Percentiles rank a stretch among this genome's conserved stretches.
Evolutionary conservation across 345 rosid species (phyloP).

Genomic region (Punica granatum): DNA sequence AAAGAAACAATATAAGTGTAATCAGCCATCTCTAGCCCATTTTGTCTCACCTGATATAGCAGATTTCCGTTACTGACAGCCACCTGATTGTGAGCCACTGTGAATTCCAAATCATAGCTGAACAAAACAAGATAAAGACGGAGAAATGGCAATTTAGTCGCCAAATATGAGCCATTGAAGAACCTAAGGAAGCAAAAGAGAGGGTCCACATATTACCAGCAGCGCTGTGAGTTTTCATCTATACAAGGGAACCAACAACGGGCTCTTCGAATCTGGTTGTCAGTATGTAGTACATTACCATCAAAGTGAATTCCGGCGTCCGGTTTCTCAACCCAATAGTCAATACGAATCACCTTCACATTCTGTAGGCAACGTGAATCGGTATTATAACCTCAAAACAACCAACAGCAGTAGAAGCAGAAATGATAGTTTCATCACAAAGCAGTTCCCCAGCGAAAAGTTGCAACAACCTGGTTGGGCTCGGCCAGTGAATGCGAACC

Average conservation of each 20-base stretch:
- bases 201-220: constrained; percentile 42
- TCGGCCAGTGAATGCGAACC: constrained; percentile 51
- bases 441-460: neutral
- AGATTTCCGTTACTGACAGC: constrained; percentile 91
- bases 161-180: neutral
- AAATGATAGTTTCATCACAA: neutral
- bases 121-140: constrained; percentile 15
- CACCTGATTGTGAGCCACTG: constrained; percentile 79
- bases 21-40: neutral
- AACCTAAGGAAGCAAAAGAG: neutral
- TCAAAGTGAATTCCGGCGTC: constrained; percentile 90
- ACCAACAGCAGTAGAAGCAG: neutral
- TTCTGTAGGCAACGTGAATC: constrained; percentile 77
- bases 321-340: constrained; percentile 83
- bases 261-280: constrained; percentile 89
- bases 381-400: constrained; percentile 38
- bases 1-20: neutral
- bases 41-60: constrained; percentile 63
- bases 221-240: constrained; percentile 72
- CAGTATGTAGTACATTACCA: constrained; percentile 65
- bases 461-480: constrained; percentile 54
- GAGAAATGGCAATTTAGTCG: neutral
- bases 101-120: constrained; percentile 93
- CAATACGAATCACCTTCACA: constrained; percentile 77
- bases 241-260: constrained; percentile 97